These are phyloP conservation scores for Rhodamnia argentea DNA, from an alignment of 345 rosid genomes.

Conservation along the genomic window DNA sequence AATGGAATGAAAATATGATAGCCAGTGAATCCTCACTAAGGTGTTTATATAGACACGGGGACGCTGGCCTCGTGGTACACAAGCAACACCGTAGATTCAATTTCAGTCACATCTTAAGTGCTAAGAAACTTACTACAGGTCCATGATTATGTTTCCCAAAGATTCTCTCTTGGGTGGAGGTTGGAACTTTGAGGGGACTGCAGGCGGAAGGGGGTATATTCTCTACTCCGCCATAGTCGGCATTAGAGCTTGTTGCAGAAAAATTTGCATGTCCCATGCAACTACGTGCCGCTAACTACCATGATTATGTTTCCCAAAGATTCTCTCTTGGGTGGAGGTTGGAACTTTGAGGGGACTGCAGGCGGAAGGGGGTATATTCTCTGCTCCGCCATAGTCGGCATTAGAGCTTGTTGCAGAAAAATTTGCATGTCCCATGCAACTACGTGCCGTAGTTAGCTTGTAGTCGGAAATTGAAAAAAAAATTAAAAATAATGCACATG, in stretches of 20 bases:
- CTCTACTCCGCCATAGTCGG: not conserved
- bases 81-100: not conserved
- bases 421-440: constrained; percentile 46
- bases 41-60: not conserved
- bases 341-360: not conserved
- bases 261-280: constrained; percentile 45
- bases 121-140: not conserved
- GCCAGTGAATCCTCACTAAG: not conserved
- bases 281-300: too few relatives aligned
- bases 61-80: not conserved
- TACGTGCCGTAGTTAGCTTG: too few relatives aligned
- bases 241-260: not conserved
- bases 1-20: not conserved
- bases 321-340: not conserved
- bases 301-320: constrained; percentile 20
- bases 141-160: constrained; percentile 17
- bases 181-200: not conserved
- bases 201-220: not conserved
- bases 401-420: not conserved
- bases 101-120: not conserved
- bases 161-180: constrained; percentile 1
- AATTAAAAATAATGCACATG: too few relatives aligned
- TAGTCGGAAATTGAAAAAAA: too few relatives aligned
- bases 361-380: not conserved
- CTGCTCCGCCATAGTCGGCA: not conserved